phyloP scores from a whole-genome alignment of 2,329 filamentous ascomycete genomes.

The Calycina marina region DNA sequence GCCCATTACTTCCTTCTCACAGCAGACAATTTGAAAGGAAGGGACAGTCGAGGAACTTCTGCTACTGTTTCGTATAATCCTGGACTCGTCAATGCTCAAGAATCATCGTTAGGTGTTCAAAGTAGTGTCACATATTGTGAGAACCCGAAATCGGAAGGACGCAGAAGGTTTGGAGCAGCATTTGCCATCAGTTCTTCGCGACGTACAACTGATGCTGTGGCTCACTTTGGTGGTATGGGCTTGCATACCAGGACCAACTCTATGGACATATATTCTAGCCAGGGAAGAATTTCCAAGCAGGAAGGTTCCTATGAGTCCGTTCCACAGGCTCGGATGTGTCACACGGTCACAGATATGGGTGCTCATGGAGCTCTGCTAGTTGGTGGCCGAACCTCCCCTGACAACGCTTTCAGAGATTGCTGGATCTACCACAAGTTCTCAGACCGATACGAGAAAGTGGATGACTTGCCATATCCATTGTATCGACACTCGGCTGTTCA shows the following conservation, averaged over 20 bases:
- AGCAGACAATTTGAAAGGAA: conserved; percentile 26
- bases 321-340: conserved; percentile 49
- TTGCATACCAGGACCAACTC: conserved; percentile 26
- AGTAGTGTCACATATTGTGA: conserved; percentile 22
- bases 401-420: conserved; percentile 53
- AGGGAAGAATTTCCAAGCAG: neutral
- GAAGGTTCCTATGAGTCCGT: conserved; percentile 14
- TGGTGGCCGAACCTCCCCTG: conserved; percentile 68
- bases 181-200: conserved; percentile 27
- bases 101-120: too few relatives aligned
- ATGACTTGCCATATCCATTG: conserved; percentile 53
- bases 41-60: neutral
- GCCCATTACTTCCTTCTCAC: conserved; percentile 72
- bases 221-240: conserved; percentile 22
- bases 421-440: conserved; percentile 51
- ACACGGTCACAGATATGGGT: conserved; percentile 55
- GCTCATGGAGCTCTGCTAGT: conserved; percentile 45
- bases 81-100: neutral
- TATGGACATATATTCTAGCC: conserved; percentile 33
- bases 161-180: conserved; percentile 46
- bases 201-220: conserved; percentile 21
- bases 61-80: neutral
- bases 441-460: conserved; percentile 44
- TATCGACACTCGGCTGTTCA: conserved; percentile 59
- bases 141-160: conserved; percentile 27